A percentile compares a stretch with the other conserved stretches of the same genome.
phyloP scores from a whole-genome alignment of 83 land plant genomes.

The Isoetes engelmannii region DNA sequence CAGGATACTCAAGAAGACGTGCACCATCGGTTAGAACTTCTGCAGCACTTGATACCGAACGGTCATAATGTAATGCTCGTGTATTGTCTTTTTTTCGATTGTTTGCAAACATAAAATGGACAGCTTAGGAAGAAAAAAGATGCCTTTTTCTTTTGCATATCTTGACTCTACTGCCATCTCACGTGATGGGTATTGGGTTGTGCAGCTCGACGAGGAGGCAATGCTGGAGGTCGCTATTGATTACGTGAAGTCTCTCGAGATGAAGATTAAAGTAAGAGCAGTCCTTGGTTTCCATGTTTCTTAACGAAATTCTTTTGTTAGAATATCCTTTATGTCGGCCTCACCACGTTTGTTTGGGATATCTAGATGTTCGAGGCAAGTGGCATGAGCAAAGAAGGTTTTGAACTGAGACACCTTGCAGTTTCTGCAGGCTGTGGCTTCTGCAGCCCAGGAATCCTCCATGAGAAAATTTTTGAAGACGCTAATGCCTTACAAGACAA shows the following conservation, averaged over 20 bases:
- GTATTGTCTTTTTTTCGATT: too few relatives aligned
- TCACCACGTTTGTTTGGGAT: neutral
- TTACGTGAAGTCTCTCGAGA: slow-evolving; percentile 2
- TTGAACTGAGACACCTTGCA: neutral
- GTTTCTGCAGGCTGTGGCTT: neutral
- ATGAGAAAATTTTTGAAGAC: neutral
- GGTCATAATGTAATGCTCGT: neutral
- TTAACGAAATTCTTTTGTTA: neutral
- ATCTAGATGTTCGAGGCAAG: slow-evolving; percentile 2
- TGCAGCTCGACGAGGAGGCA: slow-evolving; percentile 10
- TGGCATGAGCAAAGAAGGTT: neutral
- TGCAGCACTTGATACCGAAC: slow-evolving; percentile 9
- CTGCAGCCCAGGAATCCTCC: neutral
- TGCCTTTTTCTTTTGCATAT: too few relatives aligned
- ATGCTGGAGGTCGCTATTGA: slow-evolving; percentile 6
- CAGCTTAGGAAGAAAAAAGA: too few relatives aligned
- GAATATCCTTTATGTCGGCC: neutral
- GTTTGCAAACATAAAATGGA: too few relatives aligned
- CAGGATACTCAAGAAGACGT: slow-evolving; percentile 3
- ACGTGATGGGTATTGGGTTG: neutral
- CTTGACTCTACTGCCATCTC: too few relatives aligned
- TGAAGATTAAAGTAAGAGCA: slow-evolving; percentile 1
- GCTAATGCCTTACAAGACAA: slow-evolving; percentile 1
- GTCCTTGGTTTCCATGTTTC: neutral
- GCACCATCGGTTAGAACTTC: neutral